Conservation (phyloP, 805 yeast genomes). For the Jamesozyma lodderae region DNA sequence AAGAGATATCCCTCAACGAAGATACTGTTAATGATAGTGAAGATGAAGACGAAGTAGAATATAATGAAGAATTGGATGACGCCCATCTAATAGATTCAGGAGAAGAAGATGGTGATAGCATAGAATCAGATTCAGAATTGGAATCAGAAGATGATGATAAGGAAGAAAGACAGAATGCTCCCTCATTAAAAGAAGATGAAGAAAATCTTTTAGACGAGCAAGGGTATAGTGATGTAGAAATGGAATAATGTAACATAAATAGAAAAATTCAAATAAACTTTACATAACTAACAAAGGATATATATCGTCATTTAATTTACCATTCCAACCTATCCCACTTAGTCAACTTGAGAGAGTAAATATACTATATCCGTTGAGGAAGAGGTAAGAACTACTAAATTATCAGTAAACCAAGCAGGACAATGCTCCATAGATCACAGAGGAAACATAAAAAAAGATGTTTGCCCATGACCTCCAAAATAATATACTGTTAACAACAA, state of each 20-base stretch:
- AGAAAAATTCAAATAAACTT: not conserved
- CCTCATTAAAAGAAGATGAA: conserved; percentile 26
- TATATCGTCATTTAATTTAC: too few relatives aligned
- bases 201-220: too few relatives aligned
- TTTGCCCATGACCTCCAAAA: too few relatives aligned
- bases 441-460: too few relatives aligned
- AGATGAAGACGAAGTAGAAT: conserved; percentile 14
- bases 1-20: conserved; percentile 40
- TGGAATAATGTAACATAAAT: conserved; percentile 11
- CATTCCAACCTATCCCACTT: too few relatives aligned
- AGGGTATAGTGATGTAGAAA: conserved; percentile 35
- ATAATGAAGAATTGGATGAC: conserved; percentile 7
- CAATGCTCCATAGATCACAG: too few relatives aligned
- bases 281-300: too few relatives aligned
- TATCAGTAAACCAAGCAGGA: too few relatives aligned
- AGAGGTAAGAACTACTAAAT: too few relatives aligned
- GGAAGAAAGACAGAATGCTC: conserved; percentile 24
- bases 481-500: too few relatives aligned
- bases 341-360: too few relatives aligned
- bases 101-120: conserved; percentile 9
- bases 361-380: too few relatives aligned
- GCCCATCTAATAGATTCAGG: conserved; percentile 9
- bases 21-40: conserved; percentile 31
- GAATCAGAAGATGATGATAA: conserved; percentile 13
- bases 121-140: conserved; percentile 1